These are phyloP conservation scores for Vigna radiata DNA, from an alignment of 306 rosid species.

Conservation along the genomic window DNA sequence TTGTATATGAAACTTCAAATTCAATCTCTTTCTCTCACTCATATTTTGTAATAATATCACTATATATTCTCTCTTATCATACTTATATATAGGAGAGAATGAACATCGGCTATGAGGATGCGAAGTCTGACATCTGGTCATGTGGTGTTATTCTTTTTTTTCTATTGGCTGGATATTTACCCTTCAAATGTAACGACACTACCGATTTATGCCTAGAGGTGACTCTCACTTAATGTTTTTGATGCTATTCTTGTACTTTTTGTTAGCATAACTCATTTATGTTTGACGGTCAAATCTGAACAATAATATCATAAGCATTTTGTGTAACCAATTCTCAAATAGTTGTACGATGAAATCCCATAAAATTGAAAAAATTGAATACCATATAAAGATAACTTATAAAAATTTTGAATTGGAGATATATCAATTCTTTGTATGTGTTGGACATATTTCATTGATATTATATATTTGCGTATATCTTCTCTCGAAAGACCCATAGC, in stretches of 20 bases:
- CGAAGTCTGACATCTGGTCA: constrained; percentile 83
- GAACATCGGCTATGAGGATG: constrained; percentile 70
- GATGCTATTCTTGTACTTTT: background rate
- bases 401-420: background rate
- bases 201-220: constrained; percentile 70
- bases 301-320: too few relatives aligned
- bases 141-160: constrained; percentile 83
- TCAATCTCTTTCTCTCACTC: background rate
- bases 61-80: constrained; percentile 21
- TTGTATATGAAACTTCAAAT: background rate
- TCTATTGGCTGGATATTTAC: constrained; percentile 80
- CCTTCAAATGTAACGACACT: constrained; percentile 71
- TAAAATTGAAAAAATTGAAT: too few relatives aligned
- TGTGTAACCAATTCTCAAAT: too few relatives aligned
- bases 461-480: too few relatives aligned
- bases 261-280: too few relatives aligned
- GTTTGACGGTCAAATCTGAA: too few relatives aligned
- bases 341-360: too few relatives aligned
- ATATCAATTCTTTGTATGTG: constrained; percentile 55
- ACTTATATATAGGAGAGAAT: constrained; percentile 59
- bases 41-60: background rate
- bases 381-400: background rate
- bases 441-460: too few relatives aligned
- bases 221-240: constrained; percentile 5
- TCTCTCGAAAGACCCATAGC: too few relatives aligned